Conservation (phyloP, 78 protist species). For the slime mould (Dictyostelium discoideum) region DNA sequence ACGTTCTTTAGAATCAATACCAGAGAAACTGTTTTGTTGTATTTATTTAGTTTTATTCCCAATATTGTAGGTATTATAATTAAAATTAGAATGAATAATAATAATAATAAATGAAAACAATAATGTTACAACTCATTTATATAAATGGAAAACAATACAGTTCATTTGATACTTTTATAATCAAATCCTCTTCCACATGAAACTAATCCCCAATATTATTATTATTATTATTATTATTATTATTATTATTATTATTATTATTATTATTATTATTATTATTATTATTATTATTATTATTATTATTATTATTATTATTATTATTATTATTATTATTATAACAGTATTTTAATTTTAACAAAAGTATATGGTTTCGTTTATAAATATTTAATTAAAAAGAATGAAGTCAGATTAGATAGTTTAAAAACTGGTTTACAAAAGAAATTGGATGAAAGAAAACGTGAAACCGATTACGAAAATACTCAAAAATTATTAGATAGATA, state of each 20-base stretch:
- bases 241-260: background rate
- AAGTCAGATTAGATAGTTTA: conserved; percentile 40
- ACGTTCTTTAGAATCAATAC: background rate
- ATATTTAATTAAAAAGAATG: conserved; percentile 10
- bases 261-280: background rate
- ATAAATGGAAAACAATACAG: too few species aligned
- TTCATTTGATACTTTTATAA: too few species aligned
- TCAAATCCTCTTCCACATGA: too few species aligned
- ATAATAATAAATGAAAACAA: too few species aligned
- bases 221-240: background rate
- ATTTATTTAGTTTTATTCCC: conserved; percentile 39
- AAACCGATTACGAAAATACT: conserved; percentile 71
- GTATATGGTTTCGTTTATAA: background rate
- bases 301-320: background rate
- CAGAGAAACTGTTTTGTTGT: conserved; percentile 22
- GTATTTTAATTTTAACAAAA: background rate
- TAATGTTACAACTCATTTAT: too few species aligned
- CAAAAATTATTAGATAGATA: conserved; percentile 58
- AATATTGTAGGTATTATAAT: background rate
- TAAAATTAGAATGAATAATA: background rate
- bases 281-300: background rate
- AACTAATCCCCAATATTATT: background rate
- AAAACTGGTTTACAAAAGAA: conserved; percentile 40
- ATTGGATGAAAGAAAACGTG: conserved; percentile 69
- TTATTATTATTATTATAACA: background rate